Percentiles rank a stretch among this genome's conserved stretches.
Evolutionary conservation across 2,329 filamentous ascomycete genomes (phyloP).

Genomic region (Colletotrichum sp.): DNA sequence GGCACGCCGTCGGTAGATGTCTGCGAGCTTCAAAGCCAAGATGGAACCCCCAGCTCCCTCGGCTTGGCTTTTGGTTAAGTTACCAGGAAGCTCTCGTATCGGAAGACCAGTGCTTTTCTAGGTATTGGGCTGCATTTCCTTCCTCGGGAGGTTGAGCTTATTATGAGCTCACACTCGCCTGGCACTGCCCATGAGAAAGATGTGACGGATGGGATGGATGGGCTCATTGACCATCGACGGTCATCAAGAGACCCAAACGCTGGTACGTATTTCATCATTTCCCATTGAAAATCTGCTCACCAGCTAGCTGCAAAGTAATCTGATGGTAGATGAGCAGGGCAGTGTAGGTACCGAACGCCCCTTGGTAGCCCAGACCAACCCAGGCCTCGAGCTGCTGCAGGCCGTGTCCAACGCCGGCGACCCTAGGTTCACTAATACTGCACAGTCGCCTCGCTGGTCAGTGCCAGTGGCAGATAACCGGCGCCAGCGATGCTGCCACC

Average conservation of each 20-base stretch:
- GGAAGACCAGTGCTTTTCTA: not conserved
- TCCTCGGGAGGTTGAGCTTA: not conserved
- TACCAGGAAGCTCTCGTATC: not conserved
- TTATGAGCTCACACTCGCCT: not conserved
- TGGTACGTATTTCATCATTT: not conserved
- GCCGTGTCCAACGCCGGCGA: not conserved
- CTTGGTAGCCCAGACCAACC: not conserved
- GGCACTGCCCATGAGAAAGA: not conserved
- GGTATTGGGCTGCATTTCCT: not conserved
- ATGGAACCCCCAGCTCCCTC: not conserved
- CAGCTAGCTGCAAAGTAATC: not conserved
- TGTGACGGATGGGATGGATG: not conserved
- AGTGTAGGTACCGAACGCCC: not conserved
- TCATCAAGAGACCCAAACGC: not conserved
- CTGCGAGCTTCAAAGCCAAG: not conserved
- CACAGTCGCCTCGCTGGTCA: not conserved
- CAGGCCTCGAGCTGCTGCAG: not conserved
- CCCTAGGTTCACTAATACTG: not conserved
- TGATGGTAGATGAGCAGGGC: not conserved
- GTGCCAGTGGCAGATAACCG: not conserved
- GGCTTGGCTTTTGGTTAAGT: not conserved
- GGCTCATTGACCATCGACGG: not conserved
- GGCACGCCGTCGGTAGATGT: not conserved
- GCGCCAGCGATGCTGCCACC: not conserved
- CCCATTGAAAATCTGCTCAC: not conserved